Evolutionary conservation across 1,284 basidiomycete species (phyloP).

Genomic region (Xanthoconium separans): DNA sequence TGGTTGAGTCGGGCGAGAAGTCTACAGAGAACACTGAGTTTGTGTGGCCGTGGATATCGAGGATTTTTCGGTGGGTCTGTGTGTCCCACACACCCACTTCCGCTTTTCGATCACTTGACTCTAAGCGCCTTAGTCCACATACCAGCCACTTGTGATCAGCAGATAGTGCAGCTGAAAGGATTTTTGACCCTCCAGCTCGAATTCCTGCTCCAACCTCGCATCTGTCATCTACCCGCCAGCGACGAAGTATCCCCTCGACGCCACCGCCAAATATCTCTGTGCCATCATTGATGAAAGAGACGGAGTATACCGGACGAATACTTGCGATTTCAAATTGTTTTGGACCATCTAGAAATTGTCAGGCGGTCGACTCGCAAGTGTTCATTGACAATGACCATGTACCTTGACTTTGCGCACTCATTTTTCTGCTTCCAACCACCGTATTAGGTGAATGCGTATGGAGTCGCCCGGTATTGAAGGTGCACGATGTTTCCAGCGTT

Average conservation of each 20-base stretch:
- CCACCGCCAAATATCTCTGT: not conserved
- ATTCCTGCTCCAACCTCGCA: not conserved
- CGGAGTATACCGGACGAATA: not conserved
- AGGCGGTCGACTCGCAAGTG: too few relatives aligned
- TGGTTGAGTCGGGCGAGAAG: slow-evolving; percentile 2
- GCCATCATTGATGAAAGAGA: not conserved
- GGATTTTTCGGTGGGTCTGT: not conserved
- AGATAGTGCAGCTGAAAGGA: not conserved
- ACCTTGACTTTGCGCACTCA: too few relatives aligned
- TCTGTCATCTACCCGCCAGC: slow-evolving; percentile 1
- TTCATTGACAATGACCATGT: too few relatives aligned
- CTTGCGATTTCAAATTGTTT: not conserved
- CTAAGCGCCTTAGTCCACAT: not conserved
- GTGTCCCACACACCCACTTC: slow-evolving; percentile 1
- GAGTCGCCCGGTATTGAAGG: too few relatives aligned
- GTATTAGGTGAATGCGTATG: too few relatives aligned
- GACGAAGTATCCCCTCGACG: not conserved
- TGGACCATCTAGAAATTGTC: not conserved
- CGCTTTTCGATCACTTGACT: not conserved
- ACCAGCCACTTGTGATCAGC: not conserved
- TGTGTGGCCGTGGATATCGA: not conserved
- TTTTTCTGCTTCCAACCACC: too few relatives aligned
- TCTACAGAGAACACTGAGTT: not conserved
- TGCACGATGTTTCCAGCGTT: too few relatives aligned
- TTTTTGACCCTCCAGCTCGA: not conserved